Conservation (phyloP, 495 filamentous ascomycete genomes). For the Lophiostoma macrostomum region DNA sequence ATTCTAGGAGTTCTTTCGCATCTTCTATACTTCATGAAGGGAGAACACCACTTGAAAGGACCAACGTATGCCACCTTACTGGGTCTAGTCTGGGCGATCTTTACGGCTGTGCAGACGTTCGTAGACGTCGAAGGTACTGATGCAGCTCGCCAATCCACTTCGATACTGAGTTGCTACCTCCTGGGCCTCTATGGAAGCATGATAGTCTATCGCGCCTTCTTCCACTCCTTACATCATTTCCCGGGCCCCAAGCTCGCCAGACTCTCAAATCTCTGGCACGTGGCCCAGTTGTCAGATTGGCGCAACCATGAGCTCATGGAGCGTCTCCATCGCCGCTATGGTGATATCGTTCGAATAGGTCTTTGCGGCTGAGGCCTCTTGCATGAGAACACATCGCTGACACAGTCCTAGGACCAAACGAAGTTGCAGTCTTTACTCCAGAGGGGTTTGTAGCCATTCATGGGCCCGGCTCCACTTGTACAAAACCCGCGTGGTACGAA, state of each 20-base stretch:
- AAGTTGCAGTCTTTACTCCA: slow-evolving; percentile 2
- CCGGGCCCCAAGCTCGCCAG: slow-evolving; percentile 14
- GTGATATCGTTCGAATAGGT: slow-evolving; percentile 25
- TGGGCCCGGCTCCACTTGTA: slow-evolving; percentile 33
- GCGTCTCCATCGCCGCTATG: slow-evolving; percentile 12
- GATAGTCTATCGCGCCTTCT: slow-evolving; percentile 13
- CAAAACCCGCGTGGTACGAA: slow-evolving; percentile 40
- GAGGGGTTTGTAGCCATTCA: slow-evolving; percentile 11
- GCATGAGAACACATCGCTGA: neutral
- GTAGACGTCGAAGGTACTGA: too few relatives aligned
- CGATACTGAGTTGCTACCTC: too few relatives aligned
- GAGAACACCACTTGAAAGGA: too few relatives aligned
- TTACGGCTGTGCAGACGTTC: too few relatives aligned
- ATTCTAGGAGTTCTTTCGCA: too few relatives aligned
- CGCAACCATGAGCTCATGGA: slow-evolving; percentile 13
- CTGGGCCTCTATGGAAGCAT: slow-evolving; percentile 17
- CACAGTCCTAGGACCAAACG: slow-evolving; percentile 1
- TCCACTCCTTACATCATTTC: slow-evolving; percentile 14
- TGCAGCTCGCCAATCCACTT: too few relatives aligned
- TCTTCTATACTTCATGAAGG: too few relatives aligned
- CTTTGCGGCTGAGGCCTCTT: too few relatives aligned
- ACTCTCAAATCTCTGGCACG: slow-evolving; percentile 20
- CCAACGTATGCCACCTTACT: too few relatives aligned
- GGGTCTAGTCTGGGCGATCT: too few relatives aligned
- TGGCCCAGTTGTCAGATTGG: neutral